Percentiles rank a stretch among this genome's conserved stretches.
phyloP scores from a whole-genome alignment of 1,284 basidiomycete species.

The Austropuccinia psidii region DNA sequence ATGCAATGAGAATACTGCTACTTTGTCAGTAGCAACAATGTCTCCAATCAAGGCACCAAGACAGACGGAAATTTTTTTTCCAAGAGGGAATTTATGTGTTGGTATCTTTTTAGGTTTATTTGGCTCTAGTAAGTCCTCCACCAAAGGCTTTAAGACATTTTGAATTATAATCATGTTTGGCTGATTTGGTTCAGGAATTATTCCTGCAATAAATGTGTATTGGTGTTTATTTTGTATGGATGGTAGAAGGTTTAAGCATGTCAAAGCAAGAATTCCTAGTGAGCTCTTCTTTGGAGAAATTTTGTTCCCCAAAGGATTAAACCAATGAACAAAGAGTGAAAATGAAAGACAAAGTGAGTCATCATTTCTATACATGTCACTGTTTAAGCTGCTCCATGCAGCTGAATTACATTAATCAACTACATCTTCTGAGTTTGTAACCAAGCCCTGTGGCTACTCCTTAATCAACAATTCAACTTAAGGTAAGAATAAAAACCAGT shows the following conservation, averaged over 20 bases:
- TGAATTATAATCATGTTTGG: neutral
- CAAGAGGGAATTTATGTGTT: neutral
- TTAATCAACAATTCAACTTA: conserved; percentile 5
- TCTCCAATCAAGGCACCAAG: neutral
- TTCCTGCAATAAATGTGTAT: neutral
- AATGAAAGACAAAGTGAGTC: neutral
- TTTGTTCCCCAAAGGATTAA: conserved; percentile 9
- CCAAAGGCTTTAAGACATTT: neutral
- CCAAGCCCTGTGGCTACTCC: no score
- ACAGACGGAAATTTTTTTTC: neutral
- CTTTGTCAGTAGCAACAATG: conserved; percentile 1
- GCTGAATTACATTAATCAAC: neutral
- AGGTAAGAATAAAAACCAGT: conserved; percentile 3
- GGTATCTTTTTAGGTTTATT: neutral
- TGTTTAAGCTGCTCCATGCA: neutral
- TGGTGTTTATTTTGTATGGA: neutral
- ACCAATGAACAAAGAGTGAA: conserved; percentile 8
- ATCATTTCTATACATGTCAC: no score
- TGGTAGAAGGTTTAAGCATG: conserved; percentile 3
- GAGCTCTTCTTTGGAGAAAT: neutral
- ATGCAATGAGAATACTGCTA: neutral
- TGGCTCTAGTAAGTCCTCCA: neutral
- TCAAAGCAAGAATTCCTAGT: neutral
- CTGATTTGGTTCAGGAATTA: neutral
- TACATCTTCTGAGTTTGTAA: neutral